Conservation (phyloP, 2,329 filamentous ascomycete genomes). For the Fusarium citri region DNA sequence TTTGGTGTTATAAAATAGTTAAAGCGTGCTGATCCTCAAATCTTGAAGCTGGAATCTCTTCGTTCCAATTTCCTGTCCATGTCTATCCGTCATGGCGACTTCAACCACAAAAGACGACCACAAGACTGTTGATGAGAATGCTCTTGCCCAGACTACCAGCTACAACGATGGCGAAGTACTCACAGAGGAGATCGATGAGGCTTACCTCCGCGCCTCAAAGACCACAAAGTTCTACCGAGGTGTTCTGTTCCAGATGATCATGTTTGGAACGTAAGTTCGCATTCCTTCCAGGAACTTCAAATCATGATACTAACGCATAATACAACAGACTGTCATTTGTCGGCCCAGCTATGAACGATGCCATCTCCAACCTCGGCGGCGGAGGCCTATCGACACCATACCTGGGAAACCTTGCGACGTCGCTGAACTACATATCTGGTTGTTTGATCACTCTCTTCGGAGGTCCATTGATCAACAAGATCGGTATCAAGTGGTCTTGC, state of each 20-base stretch:
- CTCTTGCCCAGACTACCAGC: background rate
- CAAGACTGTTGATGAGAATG: background rate
- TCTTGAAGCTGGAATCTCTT: background rate
- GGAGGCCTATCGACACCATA: background rate
- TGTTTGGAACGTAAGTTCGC: background rate
- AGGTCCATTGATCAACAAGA: background rate
- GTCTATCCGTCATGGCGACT: background rate
- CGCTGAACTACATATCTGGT: background rate
- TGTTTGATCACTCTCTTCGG: background rate
- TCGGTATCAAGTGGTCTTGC: slow-evolving; percentile 13
- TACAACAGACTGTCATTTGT: background rate
- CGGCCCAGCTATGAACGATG: background rate
- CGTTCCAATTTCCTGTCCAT: background rate
- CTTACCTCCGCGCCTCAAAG: background rate
- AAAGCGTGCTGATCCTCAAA: rapidly evolving
- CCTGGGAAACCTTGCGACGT: background rate
- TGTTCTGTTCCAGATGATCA: slow-evolving; percentile 1
- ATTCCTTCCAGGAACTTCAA: background rate
- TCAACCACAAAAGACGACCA: background rate
- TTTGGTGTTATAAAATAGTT: background rate
- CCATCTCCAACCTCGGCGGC: slow-evolving; percentile 3
- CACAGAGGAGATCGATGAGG: background rate
- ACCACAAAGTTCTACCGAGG: background rate
- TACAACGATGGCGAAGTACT: background rate
- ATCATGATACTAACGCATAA: rapidly evolving